Evolutionary conservation across 1,139 yeast species (phyloP), one percentile per base, ranked within the genome.

Genomic region (Kluyveromyces sp.): DNA sequence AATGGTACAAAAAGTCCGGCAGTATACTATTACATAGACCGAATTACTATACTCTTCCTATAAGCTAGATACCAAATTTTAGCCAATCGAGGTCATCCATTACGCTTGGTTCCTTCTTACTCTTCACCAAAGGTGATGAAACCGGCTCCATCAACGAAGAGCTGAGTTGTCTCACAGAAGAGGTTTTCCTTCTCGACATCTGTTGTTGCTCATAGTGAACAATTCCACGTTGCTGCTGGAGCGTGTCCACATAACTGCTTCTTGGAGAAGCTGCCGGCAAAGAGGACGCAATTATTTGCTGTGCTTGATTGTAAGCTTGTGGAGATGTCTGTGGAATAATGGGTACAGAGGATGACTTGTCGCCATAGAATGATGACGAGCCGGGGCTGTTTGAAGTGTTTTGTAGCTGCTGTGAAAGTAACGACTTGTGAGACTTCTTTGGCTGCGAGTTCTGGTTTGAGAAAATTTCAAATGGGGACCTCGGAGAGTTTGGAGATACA

Each of bases 31-130:
- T 30, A 30, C 7, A 6, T 30, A 30, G 17, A 15, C n/a, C 29
- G 29, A 26, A 12, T 9, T 9, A 9, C 9, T 26, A 26, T 9
- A 9, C 29, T 26, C 12, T 26, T 26, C 9, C 26, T 22, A 6
- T 22, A 22, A 6, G 15, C 49, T 50, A 60, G 45, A 61, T 52
- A 9, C 65, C 65, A 47, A 62, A 62, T 42, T 59, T 60, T 20
- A 62, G 47, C 66, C 66, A 62, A n/a, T 60, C 65, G 25, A 62
- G 49, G 44, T 61, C 66, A 40, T 58, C 63, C 26, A 46, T 42
- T 25, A 46, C 34, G 37, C 19, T 42, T 17, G 39, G 46, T 17
- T 41, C 42, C 18, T 42, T 43, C 30, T 43, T 42, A 6, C 39
- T 39, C 22, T 40, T 32, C 11, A 32, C n/a, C 17, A 31, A 20